Base-by-base conservation (phyloP, 306 rosid genomes). In the Corylus heterophylla region DNA sequence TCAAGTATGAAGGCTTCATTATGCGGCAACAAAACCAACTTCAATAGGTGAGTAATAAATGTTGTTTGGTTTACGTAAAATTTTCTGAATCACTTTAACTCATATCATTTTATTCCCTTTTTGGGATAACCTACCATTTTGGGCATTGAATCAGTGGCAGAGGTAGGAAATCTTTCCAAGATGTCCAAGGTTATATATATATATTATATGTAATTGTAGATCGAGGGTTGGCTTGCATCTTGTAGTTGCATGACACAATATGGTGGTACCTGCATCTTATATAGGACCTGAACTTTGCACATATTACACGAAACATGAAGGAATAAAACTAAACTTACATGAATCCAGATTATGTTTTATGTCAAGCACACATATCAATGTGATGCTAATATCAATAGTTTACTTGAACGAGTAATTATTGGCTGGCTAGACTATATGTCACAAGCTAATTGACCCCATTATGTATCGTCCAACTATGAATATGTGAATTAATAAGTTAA, bases 1-100 rank as follows among this genome's bases (percentile, higher is more conserved):
- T 95, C 76, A 95, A 95, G 86, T 95, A 95, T 66, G 98, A 91
- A 79, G 98, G 98, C 78, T 95, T 95, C 92, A 95, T 95, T 83
- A 67, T 81, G 73, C 97, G 98, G 73, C 98, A 95, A 84, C 90
- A 91, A 86, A 92, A 73, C 87, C 98, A 92, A 71, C 97, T 95
- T 73, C 94, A 92, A 82, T 98, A 95, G 92, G 98, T 91, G 52
- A 82, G 76, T 44, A 71, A 68, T 54, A 49, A 75, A 71, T 64
- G n/a, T 68, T 48, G 59, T 22, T 71, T 75, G 45, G 39, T 29
- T 62, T 12, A 29, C 4, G 3, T 31, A 64, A 54, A 69, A 48
- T 12, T 6, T 47, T 74, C 52, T 22, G 10, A 17, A 56, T 42
- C 62, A 17, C 63, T 50, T 73, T 74, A 39, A 12, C 49, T 48